Evolutionary conservation across 75 land plant genomes (phyloP), one percentile per base, ranked within the genome.

Genomic region (Isoetes taiwanensis): DNA sequence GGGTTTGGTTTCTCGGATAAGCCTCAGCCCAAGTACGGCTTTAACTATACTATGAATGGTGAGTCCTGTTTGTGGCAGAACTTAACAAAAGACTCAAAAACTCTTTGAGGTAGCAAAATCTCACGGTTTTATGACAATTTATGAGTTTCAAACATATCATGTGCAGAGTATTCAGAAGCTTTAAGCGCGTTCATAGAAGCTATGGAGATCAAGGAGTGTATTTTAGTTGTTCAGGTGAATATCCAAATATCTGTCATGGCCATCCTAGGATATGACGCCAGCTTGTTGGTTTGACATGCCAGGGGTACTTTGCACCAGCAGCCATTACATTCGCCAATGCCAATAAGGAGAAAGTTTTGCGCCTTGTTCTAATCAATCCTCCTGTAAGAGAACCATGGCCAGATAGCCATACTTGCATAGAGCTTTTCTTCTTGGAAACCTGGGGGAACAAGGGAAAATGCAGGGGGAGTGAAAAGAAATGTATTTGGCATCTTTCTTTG

Each of bases 1-100:
- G 96, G 96, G 14, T 90, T 90, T 76, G 96, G 96, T 52, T 90
- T 90, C 59, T 90, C 96, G 20, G 96, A 90, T 61, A 90, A 90
- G 63, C 96, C 96, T 52, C 91, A 85, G 66, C 79, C 86, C 4
- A 63, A 68, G 43, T 82, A 90, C 76, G 96, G 96, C 3, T 90
- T 90, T 69, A 76, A 82, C 71, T 90, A 90, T 70, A 85, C 81
- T 3, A 56, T 78, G 40, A 68, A 69, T 57, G 96, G 96, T 89
- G 67, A 57, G 43, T n/a, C n/a, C n/a, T n/a, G n/a, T n/a, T n/a
- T n/a, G n/a, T n/a, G n/a, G n/a, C n/a, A n/a, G n/a, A n/a, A n/a
- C n/a, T n/a, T n/a, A n/a, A n/a, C n/a, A n/a, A n/a, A n/a, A n/a
- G 54, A 41, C 1, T 28, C 34, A 26, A n/a, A 59, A 35, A 28